Evolutionary conservation across 805 yeast species (phyloP).

Genomic region (Pichia manshurica): DNA sequence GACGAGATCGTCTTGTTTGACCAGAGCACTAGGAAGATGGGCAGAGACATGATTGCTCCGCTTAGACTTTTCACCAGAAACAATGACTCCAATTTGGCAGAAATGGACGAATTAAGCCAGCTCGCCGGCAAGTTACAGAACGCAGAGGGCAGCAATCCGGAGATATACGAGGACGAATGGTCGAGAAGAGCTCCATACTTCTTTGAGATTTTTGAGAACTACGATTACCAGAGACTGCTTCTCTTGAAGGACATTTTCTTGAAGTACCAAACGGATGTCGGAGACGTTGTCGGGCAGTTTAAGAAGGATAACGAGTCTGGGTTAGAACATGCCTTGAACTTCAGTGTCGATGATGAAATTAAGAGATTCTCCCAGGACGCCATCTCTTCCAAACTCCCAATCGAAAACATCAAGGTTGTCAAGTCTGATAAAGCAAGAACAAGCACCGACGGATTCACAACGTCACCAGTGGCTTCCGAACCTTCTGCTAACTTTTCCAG

Average conservation of each 20-base stretch:
- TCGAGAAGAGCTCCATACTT: constrained; percentile 70
- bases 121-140: constrained; percentile 22
- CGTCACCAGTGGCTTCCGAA: constrained; percentile 13
- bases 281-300: constrained; percentile 44
- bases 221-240: constrained; percentile 57
- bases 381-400: constrained; percentile 23
- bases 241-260: constrained; percentile 61
- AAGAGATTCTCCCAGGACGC: constrained; percentile 44
- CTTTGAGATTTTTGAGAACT: constrained; percentile 66
- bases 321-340: constrained; percentile 58
- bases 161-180: constrained; percentile 58
- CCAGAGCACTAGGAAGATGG: constrained; percentile 47
- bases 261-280: constrained; percentile 55
- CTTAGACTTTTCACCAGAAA: constrained; percentile 47
- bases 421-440: constrained; percentile 10
- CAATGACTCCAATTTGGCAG: constrained; percentile 41
- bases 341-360: constrained; percentile 57
- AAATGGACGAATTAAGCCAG: constrained; percentile 33
- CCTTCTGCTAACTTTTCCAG: neutral
- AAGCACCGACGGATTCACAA: constrained; percentile 19
- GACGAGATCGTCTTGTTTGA: constrained; percentile 40
- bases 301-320: constrained; percentile 54
- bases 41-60: constrained; percentile 50
- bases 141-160: constrained; percentile 22
- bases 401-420: constrained; percentile 20